Conservation (phyloP, 2,329 filamentous ascomycete genomes). For the Lithohypha guttulata region DNA sequence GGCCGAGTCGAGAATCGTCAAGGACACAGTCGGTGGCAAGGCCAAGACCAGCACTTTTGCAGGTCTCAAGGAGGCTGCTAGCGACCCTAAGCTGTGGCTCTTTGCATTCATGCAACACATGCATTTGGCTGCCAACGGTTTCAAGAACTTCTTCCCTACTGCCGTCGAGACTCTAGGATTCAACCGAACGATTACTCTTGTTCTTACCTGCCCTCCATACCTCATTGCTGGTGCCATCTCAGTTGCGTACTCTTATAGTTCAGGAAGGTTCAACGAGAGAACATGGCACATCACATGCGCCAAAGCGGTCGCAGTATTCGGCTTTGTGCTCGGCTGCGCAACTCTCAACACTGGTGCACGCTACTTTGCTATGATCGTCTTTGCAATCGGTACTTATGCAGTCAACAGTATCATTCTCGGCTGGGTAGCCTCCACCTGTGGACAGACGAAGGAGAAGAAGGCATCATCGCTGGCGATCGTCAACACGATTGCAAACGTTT, state of each 20-base stretch:
- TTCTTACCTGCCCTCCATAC: conserved; percentile 48
- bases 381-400: conserved; percentile 26
- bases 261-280: conserved; percentile 21
- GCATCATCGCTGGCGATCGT: conserved; percentile 33
- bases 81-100: conserved; percentile 25
- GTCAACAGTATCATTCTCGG: conserved; percentile 34
- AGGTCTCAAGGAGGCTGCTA: conserved; percentile 33
- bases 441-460: conserved; percentile 35
- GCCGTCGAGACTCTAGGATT: conserved; percentile 43
- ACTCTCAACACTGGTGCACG: conserved; percentile 24
- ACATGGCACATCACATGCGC: conserved; percentile 24
- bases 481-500: conserved; percentile 30
- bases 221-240: conserved; percentile 25
- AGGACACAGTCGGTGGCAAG: conserved; percentile 35
- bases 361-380: conserved; percentile 26
- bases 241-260: conserved; percentile 14
- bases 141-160: conserved; percentile 37
- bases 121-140: conserved; percentile 35
- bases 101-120: conserved; percentile 34
- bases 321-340: conserved; percentile 25
- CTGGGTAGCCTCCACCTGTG: conserved; percentile 33
- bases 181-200: conserved; percentile 46
- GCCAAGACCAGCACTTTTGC: conserved; percentile 33
- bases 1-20: conserved; percentile 34
- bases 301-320: conserved; percentile 22